Evolutionary conservation across 768 basidiomycete genomes (phyloP).

Genomic region (Exidia glandulosa): DNA sequence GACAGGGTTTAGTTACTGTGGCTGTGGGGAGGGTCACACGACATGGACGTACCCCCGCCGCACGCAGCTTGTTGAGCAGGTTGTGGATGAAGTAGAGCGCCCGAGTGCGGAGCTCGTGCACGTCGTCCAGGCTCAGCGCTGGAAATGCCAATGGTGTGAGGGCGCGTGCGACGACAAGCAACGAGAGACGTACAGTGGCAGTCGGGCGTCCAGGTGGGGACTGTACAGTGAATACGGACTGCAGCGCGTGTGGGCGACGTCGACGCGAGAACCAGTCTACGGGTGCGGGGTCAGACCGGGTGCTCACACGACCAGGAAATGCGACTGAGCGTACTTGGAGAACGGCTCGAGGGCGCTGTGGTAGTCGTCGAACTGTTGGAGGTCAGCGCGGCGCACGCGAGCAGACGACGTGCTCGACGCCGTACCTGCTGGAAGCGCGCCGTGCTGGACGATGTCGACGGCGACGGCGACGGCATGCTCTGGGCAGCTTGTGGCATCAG

Average conservation of each 20-base stretch:
- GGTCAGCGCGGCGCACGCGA: no score
- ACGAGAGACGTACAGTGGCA: slow-evolving; percentile 40
- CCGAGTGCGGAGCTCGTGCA: slow-evolving; percentile 52
- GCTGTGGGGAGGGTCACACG: slow-evolving; percentile 1
- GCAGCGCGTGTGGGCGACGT: slow-evolving; percentile 37
- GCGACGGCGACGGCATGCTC: no score
- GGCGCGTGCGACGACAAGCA: not conserved
- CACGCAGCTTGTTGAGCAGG: slow-evolving; percentile 45
- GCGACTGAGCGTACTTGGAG: slow-evolving; percentile 35
- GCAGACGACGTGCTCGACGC: no score
- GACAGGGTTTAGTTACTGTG: slow-evolving; percentile 3
- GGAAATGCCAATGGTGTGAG: not conserved
- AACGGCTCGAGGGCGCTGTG: slow-evolving; percentile 51
- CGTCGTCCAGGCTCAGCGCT: slow-evolving; percentile 60
- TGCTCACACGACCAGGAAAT: not conserved
- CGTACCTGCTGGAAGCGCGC: no score
- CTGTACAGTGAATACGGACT: slow-evolving; percentile 50
- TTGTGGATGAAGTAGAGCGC: slow-evolving; percentile 55
- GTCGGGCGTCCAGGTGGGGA: slow-evolving; percentile 55
- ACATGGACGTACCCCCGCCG: slow-evolving; percentile 41
- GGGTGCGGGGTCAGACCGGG: not conserved
- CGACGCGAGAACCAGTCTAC: slow-evolving; percentile 32
- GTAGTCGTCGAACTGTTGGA: slow-evolving; percentile 43
- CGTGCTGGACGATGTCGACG: no score
- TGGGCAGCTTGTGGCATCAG: no score